A percentile compares a stretch with the other conserved stretches of the same genome.
These are phyloP conservation scores for Hypoxylon perforatum DNA, from an alignment of 495 filamentous ascomycete species.

Conservation along the genomic window DNA sequence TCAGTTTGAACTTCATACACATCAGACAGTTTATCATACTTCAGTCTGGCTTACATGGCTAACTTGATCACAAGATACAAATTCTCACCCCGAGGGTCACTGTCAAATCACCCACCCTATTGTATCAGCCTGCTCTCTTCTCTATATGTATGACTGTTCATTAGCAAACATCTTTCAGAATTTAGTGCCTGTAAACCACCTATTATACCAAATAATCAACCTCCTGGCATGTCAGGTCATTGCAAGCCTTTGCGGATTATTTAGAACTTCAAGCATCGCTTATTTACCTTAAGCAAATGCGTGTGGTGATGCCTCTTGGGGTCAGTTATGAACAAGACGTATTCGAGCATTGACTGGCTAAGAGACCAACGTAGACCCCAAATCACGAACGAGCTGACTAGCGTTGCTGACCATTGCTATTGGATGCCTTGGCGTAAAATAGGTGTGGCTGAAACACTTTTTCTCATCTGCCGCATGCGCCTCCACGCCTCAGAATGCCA, in stretches of 20 bases:
- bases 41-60: not conserved
- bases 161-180: too few species aligned
- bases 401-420: conserved; percentile 17
- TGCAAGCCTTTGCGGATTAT: too few species aligned
- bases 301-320: too few species aligned
- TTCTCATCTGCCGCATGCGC: conserved; percentile 1
- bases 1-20: not conserved
- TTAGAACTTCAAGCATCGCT: too few species aligned
- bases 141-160: too few species aligned
- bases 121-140: not conserved
- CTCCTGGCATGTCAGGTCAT: too few species aligned
- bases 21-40: not conserved
- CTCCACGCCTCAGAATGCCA: conserved; percentile 15
- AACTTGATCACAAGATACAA: not conserved
- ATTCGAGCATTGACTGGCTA: conserved; percentile 19
- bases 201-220: too few species aligned
- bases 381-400: conserved; percentile 24
- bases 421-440: conserved; percentile 18
- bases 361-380: not conserved
- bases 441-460: conserved; percentile 38
- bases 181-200: too few species aligned
- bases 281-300: too few species aligned
- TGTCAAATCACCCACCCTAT: not conserved
- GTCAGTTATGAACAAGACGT: too few species aligned
- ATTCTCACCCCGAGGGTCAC: not conserved